A percentile compares a stretch with the other conserved stretches of the same genome.
phyloP scores from a whole-genome alignment of 169 alveolate species.

The Besnoitia besnoiti region DNA sequence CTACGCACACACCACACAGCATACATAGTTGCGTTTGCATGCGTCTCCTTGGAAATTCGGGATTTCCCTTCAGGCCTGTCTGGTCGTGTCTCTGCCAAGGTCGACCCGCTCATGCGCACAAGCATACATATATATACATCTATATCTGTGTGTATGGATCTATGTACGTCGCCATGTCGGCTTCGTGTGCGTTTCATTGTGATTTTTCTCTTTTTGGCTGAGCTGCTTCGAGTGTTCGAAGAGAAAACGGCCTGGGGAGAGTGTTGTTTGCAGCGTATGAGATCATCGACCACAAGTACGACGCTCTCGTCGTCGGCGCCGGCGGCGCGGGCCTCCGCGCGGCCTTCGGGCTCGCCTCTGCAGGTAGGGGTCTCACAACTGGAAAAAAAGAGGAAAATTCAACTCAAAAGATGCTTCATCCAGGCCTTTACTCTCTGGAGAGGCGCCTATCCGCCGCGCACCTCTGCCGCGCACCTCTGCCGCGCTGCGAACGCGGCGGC shows the following conservation, averaged over 20 bases:
- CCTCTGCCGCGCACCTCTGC: no score
- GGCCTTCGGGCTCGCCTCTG: slow-evolving; percentile 91
- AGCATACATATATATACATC: neutral
- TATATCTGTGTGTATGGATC: neutral
- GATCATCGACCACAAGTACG: slow-evolving; percentile 87
- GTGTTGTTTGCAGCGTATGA: slow-evolving; percentile 4
- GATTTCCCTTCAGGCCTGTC: no score
- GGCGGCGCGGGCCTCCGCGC: slow-evolving; percentile 99
- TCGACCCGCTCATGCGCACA: no score
- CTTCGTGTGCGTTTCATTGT: neutral
- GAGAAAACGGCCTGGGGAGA: neutral
- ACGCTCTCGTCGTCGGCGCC: slow-evolving; percentile 98
- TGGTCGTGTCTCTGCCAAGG: no score
- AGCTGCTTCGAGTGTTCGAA: neutral
- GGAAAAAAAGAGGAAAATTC: neutral
- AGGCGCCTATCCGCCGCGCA: neutral
- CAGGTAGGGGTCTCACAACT: neutral
- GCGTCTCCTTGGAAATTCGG: no score
- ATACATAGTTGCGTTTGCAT: no score
- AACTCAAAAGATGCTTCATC: neutral
- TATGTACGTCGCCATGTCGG: neutral
- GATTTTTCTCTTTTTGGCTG: neutral
- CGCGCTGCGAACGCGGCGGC: no score
- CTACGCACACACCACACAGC: no score
- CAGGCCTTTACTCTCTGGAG: neutral